Evolutionary conservation across 2,329 filamentous ascomycete genomes (phyloP), one percentile per base, ranked within the genome.

Genomic region (Epichloe sylvatica): DNA sequence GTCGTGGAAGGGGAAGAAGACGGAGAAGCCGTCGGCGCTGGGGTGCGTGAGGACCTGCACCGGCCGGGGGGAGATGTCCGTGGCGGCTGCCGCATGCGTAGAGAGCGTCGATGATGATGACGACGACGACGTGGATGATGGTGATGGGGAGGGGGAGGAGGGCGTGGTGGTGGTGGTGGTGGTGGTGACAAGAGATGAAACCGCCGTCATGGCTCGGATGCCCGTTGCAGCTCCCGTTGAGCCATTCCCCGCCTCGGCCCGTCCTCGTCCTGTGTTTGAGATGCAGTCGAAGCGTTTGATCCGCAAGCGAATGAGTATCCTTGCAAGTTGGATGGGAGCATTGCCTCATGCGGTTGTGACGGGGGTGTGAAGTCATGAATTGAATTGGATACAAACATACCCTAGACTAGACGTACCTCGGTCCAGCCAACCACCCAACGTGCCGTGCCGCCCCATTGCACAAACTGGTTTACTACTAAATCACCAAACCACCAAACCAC

Each of bases 1-100:
- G 53, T 67, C 64, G 47, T 64, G 53, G 41, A 67, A 68, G 21
- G 65, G 65, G 50, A 62, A 68, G 55, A 68, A 68, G 56, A 64
- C 62, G 0, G 59, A 59, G 4, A 61, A 63, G 50, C 62, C 63
- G 19, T 61, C 60, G 13, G 67, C 37, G 59, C 49, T 53, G 56
- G 45, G 54, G 45, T 35, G 56, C 58, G 47, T 47, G 25, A 67
- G 51, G 41, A 64, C 45, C 38, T 46, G 53, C 36, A 67, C 53
- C 11, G 54, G 58, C 17, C 66, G 50, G 39, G 49, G 49, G 8
- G 17, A 19, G 17, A 40, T 36, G 23, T 43, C 36, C 6, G 51
- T 41, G 40, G 33, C 33, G 25, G 25, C 25, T 25, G 25, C 25
- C 25, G 25, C 25, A 25, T 25, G 25, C 7, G 25, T 25, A 25